Evolutionary conservation across 1,284 basidiomycete genomes (phyloP), one percentile per base, ranked within the genome.

Genomic region (Tilletia caries): DNA sequence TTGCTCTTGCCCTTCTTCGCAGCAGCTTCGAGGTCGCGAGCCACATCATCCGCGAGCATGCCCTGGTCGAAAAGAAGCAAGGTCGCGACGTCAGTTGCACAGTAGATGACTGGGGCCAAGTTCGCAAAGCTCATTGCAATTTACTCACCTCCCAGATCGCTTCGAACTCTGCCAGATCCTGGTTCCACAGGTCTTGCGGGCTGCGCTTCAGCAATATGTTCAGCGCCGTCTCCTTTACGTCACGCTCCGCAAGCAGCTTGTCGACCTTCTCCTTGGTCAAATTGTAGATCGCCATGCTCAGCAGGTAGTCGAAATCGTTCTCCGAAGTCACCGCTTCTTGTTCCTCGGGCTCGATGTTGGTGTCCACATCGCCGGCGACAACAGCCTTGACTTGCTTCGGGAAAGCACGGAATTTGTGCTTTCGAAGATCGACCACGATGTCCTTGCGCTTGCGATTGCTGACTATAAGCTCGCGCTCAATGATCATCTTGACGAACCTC

Each of bases 401-500:
- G 88, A 98, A 94, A 10, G 95, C 89, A 20, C 89, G 87, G 88
- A 98, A 99, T 34, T 93, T 87, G 76, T 89, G 88, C 83, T 88
- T 88, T 71, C 93, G 90, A 79, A 99, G 85, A 76, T 99, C 95
- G 0, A 84, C 85, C 29, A 97, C 90, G 75, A 99, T 91, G 68
- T 91, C 92, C 1, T 86, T 87, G 83, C 93, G 94, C 86, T 93
- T 95, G 79, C 95, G 91, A 81, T 92, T 94, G n/a, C 90, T 89
- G 32, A 98, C 90, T n/a, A 88, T 84, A n/a, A 98, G 88, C 82
- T 94, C 87, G 82, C 89, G 92, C 75, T 90, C 88, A 73, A 98
- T 89, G 80, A 98, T 97, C 94, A 97, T 95, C 83, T 93, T 88
- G 62, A 99, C 90, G 85, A 99, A 99, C 33, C 95, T 91, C 20